Evolutionary conservation across 768 basidiomycete species (phyloP).

Genomic region (Boletus pseudo-olivaceus): DNA sequence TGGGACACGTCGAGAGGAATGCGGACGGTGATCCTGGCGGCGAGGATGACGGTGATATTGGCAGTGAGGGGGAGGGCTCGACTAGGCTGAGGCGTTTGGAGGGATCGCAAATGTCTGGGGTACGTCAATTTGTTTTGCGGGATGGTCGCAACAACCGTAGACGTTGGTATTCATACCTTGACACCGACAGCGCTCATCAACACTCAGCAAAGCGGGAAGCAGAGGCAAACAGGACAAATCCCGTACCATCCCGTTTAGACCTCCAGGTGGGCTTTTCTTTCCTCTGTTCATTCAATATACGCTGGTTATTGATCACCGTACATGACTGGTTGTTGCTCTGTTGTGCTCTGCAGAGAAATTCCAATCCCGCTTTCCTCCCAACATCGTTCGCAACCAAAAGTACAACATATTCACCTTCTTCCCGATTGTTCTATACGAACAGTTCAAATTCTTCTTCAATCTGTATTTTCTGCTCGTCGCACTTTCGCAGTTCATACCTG

Average conservation of each 20-base stretch:
- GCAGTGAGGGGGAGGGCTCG: slow-evolving; percentile 28
- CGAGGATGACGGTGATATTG: slow-evolving; percentile 38
- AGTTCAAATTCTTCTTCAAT: slow-evolving; percentile 99
- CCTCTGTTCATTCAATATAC: neutral
- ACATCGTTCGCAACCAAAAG: slow-evolving; percentile 96
- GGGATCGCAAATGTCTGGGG: slow-evolving; percentile 17
- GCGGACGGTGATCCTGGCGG: slow-evolving; percentile 36
- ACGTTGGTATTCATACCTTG: neutral
- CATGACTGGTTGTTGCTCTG: neutral
- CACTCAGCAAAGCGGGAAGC: slow-evolving; percentile 6
- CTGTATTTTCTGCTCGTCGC: slow-evolving; percentile 97
- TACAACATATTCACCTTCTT: slow-evolving; percentile 97
- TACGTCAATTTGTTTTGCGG: slow-evolving; percentile 8
- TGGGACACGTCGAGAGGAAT: slow-evolving; percentile 33
- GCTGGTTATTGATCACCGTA: neutral
- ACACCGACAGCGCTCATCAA: slow-evolving; percentile 22
- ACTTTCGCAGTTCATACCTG: slow-evolving; percentile 91
- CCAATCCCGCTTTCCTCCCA: slow-evolving; percentile 72
- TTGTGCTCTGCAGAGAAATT: slow-evolving; percentile 55
- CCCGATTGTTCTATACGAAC: slow-evolving; percentile 95
- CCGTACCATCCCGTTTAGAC: slow-evolving; percentile 72
- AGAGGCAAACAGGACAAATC: slow-evolving; percentile 59
- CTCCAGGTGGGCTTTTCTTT: slow-evolving; percentile 47
- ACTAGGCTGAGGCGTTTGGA: slow-evolving; percentile 27
- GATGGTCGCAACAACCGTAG: neutral